Base-by-base conservation (phyloP, 1,139 yeast species). In the Scheffersomyces segobiensis region DNA sequence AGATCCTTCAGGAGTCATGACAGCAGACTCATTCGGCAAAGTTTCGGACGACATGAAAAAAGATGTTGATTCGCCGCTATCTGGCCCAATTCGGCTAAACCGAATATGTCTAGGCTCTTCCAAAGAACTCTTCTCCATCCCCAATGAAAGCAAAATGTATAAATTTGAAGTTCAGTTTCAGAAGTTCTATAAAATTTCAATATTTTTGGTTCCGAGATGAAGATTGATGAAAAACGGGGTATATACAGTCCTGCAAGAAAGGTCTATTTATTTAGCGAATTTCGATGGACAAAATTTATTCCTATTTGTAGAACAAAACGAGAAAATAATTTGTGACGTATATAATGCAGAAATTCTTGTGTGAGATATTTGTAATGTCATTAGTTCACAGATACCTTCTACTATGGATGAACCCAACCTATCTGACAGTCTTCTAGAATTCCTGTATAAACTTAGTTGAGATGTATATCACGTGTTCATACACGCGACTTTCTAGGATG, bases 41-140 rank as follows among this genome's bases (percentile, higher is more conserved):
- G 21, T 21, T 48, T 48, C 50, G 17, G 50, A 48, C 21, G 50
- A 48, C 50, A 55, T 53, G 59, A 64, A 57, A 57, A 67, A 62
- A 10, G 71, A 71, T 1, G 70, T 57, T 18, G 67, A 60, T 39
- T 62, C 68, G 50, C 63, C 63, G 12, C 63, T 64, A 46, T 65
- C 67, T 1, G 76, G 75, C 4, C 71, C 65, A 18, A 71, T 73
- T 53, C 76, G 60, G 17, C 65, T 62, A 46, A 59, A 57, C 7
- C 59, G 46, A 53, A 63, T 46, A 5, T 24, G 50, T 19, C 24
- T 48, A 5, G 50, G 50, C 5, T 21, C 21, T 17, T 39, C 39
- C 46, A 49, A 21, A 18, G 50, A 22, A 52, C 19, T 22, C 50
- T 20, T 48, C 17, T 48, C 26, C 17, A 8, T 17, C 26, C 5